Evolutionary conservation across 352 stramenopile genomes (phyloP).

Genomic region (Phytophthora multivora): DNA sequence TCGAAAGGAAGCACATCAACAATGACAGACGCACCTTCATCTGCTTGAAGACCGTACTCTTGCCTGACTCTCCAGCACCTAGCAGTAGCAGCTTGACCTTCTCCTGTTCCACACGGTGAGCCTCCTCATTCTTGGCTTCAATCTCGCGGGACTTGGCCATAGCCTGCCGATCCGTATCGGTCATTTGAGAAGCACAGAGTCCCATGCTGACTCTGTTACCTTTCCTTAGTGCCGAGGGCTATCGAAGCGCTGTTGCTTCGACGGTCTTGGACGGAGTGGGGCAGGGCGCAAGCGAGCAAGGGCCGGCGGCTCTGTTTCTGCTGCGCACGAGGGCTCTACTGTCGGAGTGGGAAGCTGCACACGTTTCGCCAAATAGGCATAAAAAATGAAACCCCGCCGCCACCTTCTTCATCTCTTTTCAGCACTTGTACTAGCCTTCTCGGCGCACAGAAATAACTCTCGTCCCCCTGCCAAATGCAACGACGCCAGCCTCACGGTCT

Average conservation of each 20-base stretch:
- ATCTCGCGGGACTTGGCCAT: slow-evolving; percentile 79
- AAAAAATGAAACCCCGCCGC: slow-evolving; percentile 70
- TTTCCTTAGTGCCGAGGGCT: slow-evolving; percentile 25
- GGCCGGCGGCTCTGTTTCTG: slow-evolving; percentile 34
- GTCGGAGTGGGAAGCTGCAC: slow-evolving; percentile 36
- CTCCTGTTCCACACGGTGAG: slow-evolving; percentile 77
- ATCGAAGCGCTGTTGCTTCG: slow-evolving; percentile 26
- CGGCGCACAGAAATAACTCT: slow-evolving; percentile 39
- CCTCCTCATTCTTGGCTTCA: slow-evolving; percentile 81
- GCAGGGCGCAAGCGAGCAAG: slow-evolving; percentile 19
- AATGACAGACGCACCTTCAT: slow-evolving; percentile 71
- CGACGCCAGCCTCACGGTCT: slow-evolving; percentile 22
- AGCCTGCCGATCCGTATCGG: slow-evolving; percentile 60
- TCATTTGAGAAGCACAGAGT: slow-evolving; percentile 67
- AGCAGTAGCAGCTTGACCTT: slow-evolving; percentile 97
- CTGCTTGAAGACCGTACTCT: slow-evolving; percentile 95
- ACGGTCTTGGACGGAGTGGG: slow-evolving; percentile 26
- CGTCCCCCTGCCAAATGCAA: slow-evolving; percentile 23
- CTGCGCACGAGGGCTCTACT: slow-evolving; percentile 36
- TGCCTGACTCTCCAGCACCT: slow-evolving; percentile 94
- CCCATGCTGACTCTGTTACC: slow-evolving; percentile 51
- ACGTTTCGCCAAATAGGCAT: slow-evolving; percentile 55
- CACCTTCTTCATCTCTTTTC: slow-evolving; percentile 15
- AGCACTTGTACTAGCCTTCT: slow-evolving; percentile 9
- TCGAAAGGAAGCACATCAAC: neutral